These are phyloP conservation scores for Davidsoniella australis DNA, from an alignment of 2,329 filamentous ascomycete genomes.

Conservation along the genomic window DNA sequence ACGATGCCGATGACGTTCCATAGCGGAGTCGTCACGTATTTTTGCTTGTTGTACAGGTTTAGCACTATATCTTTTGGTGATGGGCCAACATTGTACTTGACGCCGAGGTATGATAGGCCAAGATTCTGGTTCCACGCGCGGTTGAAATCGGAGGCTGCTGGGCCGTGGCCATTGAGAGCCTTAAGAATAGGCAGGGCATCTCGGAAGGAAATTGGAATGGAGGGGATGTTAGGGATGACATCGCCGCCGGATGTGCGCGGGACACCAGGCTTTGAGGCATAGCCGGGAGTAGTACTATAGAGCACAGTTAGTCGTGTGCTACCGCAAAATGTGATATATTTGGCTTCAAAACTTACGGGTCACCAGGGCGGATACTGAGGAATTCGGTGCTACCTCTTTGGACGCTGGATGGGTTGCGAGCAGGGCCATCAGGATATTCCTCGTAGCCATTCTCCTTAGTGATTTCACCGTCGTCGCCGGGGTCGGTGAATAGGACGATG, in stretches of 20 bases:
- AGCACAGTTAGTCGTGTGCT: background rate
- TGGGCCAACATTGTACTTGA: constrained; percentile 73
- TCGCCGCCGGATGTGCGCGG: constrained; percentile 55
- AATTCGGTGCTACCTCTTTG: constrained; percentile 80
- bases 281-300: constrained; percentile 64
- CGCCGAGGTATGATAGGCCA: constrained; percentile 61
- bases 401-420: constrained; percentile 72
- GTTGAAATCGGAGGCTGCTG: constrained; percentile 56
- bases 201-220: constrained; percentile 72
- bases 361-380: constrained; percentile 49
- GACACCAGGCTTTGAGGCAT: constrained; percentile 78
- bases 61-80: constrained; percentile 54
- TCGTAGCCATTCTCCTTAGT: constrained; percentile 69
- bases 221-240: constrained; percentile 70
- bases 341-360: constrained; percentile 36
- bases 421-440: constrained; percentile 70
- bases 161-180: constrained; percentile 77
- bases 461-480: constrained; percentile 68
- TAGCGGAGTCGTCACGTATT: constrained; percentile 63
- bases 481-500: constrained; percentile 71
- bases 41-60: constrained; percentile 62
- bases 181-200: constrained; percentile 80
- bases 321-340: background rate
- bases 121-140: constrained; percentile 52
- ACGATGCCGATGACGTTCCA: constrained; percentile 91